Conservation (phyloP, 2,329 filamentous ascomycete genomes). For the Capronia epimyces region DNA sequence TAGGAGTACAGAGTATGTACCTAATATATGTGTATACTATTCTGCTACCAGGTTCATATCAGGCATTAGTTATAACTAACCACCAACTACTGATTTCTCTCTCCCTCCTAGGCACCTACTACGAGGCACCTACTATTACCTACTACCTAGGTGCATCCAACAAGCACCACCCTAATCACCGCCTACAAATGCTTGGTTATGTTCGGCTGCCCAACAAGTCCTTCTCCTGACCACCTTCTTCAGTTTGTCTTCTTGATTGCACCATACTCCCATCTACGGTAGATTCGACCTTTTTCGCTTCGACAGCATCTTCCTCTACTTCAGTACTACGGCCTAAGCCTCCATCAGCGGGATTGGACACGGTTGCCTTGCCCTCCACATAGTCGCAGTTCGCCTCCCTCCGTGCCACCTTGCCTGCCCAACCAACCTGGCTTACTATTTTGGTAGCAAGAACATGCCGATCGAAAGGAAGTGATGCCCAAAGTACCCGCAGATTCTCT, state of each 20-base stretch:
- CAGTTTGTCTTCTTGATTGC: no score
- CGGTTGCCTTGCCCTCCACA: constrained; percentile 11
- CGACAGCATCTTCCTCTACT: neutral
- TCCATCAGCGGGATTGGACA: neutral
- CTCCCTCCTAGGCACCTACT: neutral
- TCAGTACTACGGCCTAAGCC: neutral
- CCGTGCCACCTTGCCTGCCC: constrained; percentile 5
- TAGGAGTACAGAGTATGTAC: neutral
- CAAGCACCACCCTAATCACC: no score
- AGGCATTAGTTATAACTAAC: neutral
- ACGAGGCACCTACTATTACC: neutral
- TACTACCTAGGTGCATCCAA: no score
- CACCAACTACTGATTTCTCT: neutral
- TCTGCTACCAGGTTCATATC: no score
- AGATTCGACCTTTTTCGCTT: neutral
- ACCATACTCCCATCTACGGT: no score
- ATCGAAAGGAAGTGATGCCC: constrained; percentile 17
- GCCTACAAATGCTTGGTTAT: no score
- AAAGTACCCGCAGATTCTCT: constrained; percentile 1
- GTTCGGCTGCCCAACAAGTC: no score
- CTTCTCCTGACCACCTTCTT: no score
- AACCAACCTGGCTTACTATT: constrained; percentile 5
- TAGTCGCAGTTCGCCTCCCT: neutral
- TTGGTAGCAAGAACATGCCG: constrained; percentile 10
- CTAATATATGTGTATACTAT: no score